Evolutionary conservation across 176 grass and related monocot species (phyloP).

Genomic region (Saccharum officinarum): DNA sequence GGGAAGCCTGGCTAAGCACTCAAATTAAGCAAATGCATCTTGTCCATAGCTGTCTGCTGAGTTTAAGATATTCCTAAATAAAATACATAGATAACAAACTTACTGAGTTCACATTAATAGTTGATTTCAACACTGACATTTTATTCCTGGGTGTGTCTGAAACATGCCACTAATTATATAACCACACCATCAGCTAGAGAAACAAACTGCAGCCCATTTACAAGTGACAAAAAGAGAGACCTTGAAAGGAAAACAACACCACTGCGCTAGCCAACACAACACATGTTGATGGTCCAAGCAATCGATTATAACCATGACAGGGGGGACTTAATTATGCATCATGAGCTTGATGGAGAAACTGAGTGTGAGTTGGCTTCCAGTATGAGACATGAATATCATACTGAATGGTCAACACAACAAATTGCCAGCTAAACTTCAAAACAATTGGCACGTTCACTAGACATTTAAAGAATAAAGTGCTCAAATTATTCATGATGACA

Average conservation of each 20-base stretch:
- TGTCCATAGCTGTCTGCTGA: neutral
- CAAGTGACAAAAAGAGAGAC: neutral
- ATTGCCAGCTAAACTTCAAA: neutral
- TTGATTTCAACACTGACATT: neutral
- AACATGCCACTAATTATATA: neutral
- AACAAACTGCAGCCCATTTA: neutral
- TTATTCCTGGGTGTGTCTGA: neutral
- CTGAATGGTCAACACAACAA: neutral
- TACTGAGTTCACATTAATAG: neutral
- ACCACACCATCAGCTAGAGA: neutral
- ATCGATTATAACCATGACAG: neutral
- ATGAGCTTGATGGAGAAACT: neutral
- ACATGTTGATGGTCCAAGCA: neutral
- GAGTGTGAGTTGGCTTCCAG: neutral
- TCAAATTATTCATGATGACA: neutral
- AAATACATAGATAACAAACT: neutral
- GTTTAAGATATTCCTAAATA: neutral
- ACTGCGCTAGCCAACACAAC: neutral
- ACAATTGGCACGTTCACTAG: neutral
- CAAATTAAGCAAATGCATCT: neutral
- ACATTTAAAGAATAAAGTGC: neutral
- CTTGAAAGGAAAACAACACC: neutral
- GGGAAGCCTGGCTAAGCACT: neutral
- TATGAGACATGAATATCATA: neutral
- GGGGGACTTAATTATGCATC: neutral